Evolutionary conservation across 768 basidiomycete genomes (phyloP).

Genomic region (Thelephora ganbajun): DNA sequence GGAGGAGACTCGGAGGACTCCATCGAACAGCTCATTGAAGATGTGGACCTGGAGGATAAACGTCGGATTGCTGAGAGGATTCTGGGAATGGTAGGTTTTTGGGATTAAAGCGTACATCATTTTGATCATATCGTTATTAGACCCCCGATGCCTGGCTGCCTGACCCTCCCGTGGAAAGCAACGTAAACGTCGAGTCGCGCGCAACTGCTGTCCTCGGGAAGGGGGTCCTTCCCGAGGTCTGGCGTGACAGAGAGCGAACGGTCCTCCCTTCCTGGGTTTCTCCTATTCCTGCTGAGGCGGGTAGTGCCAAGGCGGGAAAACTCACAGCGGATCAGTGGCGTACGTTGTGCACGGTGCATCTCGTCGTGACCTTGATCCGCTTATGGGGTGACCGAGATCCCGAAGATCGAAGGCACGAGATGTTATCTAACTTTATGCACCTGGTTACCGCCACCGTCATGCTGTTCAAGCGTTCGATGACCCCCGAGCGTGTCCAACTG

Average conservation of each 20-base stretch:
- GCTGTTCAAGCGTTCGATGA: background rate
- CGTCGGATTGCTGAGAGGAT: too few relatives aligned
- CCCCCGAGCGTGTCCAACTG: background rate
- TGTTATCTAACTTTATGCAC: slow-evolving; percentile 3
- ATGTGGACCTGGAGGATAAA: too few relatives aligned
- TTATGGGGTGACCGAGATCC: slow-evolving; percentile 19
- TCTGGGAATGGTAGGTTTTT: too few relatives aligned
- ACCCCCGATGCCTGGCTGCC: too few relatives aligned
- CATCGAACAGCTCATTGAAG: too few relatives aligned
- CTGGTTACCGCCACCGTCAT: background rate
- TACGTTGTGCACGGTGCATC: slow-evolving; percentile 18
- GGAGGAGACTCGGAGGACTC: too few relatives aligned
- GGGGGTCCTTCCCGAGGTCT: background rate
- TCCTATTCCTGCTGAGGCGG: slow-evolving; percentile 6
- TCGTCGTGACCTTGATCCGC: slow-evolving; percentile 22
- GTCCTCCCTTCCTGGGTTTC: slow-evolving; percentile 8
- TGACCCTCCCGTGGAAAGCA: background rate
- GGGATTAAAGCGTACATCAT: too few relatives aligned
- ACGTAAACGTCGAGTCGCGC: background rate
- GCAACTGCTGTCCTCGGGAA: background rate
- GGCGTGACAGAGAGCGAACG: background rate
- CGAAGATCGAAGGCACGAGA: background rate
- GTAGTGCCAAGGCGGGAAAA: slow-evolving; percentile 6
- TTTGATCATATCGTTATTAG: background rate
- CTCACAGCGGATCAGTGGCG: slow-evolving; percentile 20